phyloP scores from a whole-genome alignment of 2,329 filamentous ascomycete genomes.

The Colletotrichum magnum region DNA sequence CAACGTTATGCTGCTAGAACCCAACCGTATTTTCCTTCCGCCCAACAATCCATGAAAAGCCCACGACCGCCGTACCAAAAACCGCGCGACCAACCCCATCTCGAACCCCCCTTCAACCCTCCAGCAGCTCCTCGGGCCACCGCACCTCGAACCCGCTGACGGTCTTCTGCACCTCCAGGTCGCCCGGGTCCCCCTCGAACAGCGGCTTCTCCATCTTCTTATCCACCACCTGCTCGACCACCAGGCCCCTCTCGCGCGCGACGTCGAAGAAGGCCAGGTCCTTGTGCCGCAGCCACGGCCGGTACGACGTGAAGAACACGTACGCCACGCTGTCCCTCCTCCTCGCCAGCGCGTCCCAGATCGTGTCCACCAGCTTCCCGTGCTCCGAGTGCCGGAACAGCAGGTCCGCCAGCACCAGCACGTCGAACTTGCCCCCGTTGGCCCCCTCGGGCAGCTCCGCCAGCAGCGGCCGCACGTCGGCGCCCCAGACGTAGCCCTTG shows the following conservation, averaged over 20 bases:
- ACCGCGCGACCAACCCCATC: neutral
- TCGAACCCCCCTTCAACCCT: constrained; percentile 26
- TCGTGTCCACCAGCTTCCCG: constrained; percentile 79
- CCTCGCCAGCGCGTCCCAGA: constrained; percentile 76
- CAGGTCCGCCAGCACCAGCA: constrained; percentile 88
- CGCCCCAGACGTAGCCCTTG: constrained; percentile 89
- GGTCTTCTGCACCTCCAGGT: constrained; percentile 84
- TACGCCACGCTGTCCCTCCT: constrained; percentile 73
- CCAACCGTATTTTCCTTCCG: too few relatives aligned
- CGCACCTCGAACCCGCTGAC: constrained; percentile 83
- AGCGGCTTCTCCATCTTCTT: constrained; percentile 87
- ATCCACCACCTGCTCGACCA: constrained; percentile 85
- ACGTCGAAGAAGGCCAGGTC: constrained; percentile 90
- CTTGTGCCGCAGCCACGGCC: constrained; percentile 89
- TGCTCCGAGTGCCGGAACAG: constrained; percentile 95
- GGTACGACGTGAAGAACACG: constrained; percentile 95
- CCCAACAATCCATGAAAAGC: neutral
- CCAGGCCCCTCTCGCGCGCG: constrained; percentile 78
- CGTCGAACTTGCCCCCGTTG: constrained; percentile 72
- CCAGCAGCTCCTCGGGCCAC: constrained; percentile 67
- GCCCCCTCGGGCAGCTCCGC: constrained; percentile 62
- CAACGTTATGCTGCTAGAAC: too few relatives aligned
- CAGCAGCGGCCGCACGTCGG: constrained; percentile 70
- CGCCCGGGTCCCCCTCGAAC: constrained; percentile 90
- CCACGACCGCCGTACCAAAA: neutral